Conservation (phyloP, 2,329 filamentous ascomycete genomes). For the Neoscytalidium dimidiatum region DNA sequence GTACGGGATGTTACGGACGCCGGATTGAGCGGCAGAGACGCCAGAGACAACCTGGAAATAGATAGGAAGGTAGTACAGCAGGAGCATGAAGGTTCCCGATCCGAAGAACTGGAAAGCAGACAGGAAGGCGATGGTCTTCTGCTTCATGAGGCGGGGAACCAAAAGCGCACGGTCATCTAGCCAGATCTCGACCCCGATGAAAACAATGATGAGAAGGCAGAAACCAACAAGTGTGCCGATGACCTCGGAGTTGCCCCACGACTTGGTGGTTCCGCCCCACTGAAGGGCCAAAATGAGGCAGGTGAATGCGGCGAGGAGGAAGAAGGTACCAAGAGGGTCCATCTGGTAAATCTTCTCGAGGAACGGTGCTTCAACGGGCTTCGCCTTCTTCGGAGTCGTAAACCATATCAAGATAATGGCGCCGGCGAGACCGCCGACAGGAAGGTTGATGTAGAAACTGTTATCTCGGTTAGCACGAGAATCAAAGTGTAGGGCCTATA, state of each 20-base stretch:
- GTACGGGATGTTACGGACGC: constrained; percentile 46
- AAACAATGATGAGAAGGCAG: constrained; percentile 36
- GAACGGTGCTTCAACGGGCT: constrained; percentile 26
- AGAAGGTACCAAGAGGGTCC: constrained; percentile 45
- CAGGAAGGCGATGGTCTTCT: constrained; percentile 38
- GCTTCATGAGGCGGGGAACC: constrained; percentile 38
- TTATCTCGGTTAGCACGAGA: not conserved
- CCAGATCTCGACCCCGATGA: constrained; percentile 39
- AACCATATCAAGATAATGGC: constrained; percentile 44
- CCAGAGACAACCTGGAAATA: constrained; percentile 50
- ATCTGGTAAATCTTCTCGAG: constrained; percentile 46
- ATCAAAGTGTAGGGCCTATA: not conserved
- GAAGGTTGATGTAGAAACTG: constrained; percentile 49
- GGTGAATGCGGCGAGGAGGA: constrained; percentile 43
- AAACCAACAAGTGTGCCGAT: constrained; percentile 50
- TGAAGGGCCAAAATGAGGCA: constrained; percentile 51
- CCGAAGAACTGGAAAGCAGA: constrained; percentile 41
- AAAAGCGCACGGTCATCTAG: constrained; percentile 46
- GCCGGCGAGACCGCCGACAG: constrained; percentile 44
- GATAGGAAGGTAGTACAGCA: constrained; percentile 51
- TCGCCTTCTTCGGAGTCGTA: constrained; percentile 32
- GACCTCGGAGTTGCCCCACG: constrained; percentile 39
- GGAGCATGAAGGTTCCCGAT: constrained; percentile 37
- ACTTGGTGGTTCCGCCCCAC: constrained; percentile 39
- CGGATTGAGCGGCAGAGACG: constrained; percentile 37